Conservation (phyloP, 2,329 filamentous ascomycete species). For the Neofusicoccum laricinum region DNA sequence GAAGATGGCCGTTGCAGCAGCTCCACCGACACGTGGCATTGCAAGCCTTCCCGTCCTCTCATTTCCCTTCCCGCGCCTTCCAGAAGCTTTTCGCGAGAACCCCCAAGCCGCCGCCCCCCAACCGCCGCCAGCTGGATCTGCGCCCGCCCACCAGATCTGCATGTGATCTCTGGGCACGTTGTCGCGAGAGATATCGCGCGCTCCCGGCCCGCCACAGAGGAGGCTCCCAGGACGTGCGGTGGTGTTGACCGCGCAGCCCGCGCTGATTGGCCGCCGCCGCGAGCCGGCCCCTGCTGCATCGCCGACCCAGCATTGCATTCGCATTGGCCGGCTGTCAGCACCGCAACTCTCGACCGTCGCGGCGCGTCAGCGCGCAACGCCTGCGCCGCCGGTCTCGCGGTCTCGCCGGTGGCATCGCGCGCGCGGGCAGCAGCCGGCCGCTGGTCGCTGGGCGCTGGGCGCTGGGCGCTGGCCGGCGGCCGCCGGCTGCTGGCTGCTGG, state of each 20-base stretch:
- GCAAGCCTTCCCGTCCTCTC: constrained; percentile 4
- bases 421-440: no score
- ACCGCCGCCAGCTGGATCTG: background rate
- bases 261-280: constrained; percentile 1
- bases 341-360: no score
- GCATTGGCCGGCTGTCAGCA: no score
- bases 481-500: no score
- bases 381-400: no score
- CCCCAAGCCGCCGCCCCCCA: background rate
- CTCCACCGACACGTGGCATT: constrained; percentile 10
- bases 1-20: constrained; percentile 1
- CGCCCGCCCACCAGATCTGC: background rate
- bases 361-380: no score
- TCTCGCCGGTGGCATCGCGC: no score
- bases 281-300: background rate
- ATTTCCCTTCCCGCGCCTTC: constrained; percentile 10
- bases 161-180: background rate
- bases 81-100: background rate
- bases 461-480: no score
- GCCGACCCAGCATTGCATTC: no score
- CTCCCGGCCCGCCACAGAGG: background rate
- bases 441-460: no score
- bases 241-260: background rate
- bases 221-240: background rate
- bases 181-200: background rate